Conservation (phyloP, 2,329 filamentous ascomycete species). For the Amylocarpus encephaloides region DNA sequence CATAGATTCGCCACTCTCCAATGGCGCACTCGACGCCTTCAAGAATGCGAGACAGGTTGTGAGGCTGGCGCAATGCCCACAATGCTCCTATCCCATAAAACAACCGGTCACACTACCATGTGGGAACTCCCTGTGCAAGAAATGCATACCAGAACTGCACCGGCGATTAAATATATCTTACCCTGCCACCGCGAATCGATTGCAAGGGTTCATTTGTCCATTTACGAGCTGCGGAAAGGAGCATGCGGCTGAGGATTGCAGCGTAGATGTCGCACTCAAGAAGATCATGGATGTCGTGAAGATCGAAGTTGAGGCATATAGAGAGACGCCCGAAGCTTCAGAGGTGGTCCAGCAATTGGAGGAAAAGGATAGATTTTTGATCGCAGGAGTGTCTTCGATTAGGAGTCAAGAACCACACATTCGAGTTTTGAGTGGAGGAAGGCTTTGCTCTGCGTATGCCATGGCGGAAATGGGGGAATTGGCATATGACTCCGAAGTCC, state of each 20-base stretch:
- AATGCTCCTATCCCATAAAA: conserved; percentile 62
- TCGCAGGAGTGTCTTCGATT: conserved; percentile 38
- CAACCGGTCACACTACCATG: conserved; percentile 74
- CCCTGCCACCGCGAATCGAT: conserved; percentile 59
- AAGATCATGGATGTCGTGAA: conserved; percentile 61
- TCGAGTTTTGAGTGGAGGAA: conserved; percentile 46
- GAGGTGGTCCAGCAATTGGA: conserved; percentile 37
- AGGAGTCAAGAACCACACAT: conserved; percentile 31
- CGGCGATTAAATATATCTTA: conserved; percentile 68
- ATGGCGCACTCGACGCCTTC: conserved; percentile 39
- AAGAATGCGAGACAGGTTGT: conserved; percentile 58
- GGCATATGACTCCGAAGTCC: conserved; percentile 48
- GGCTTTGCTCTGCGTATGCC: conserved; percentile 59
- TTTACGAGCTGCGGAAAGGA: conserved; percentile 59
- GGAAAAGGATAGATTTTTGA: conserved; percentile 35
- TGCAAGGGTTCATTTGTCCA: conserved; percentile 69
- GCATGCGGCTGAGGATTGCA: conserved; percentile 72
- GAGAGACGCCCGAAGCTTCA: conserved; percentile 30
- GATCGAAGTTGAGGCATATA: conserved; percentile 42
- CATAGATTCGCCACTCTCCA: conserved; percentile 1
- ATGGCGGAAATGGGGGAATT: conserved; percentile 58
- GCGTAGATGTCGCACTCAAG: conserved; percentile 66
- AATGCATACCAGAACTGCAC: conserved; percentile 64
- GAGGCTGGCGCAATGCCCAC: conserved; percentile 69
- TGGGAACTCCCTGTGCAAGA: conserved; percentile 68